Evolutionary conservation across 495 filamentous ascomycete species (phyloP).

Genomic region (Durotheca rogersii): DNA sequence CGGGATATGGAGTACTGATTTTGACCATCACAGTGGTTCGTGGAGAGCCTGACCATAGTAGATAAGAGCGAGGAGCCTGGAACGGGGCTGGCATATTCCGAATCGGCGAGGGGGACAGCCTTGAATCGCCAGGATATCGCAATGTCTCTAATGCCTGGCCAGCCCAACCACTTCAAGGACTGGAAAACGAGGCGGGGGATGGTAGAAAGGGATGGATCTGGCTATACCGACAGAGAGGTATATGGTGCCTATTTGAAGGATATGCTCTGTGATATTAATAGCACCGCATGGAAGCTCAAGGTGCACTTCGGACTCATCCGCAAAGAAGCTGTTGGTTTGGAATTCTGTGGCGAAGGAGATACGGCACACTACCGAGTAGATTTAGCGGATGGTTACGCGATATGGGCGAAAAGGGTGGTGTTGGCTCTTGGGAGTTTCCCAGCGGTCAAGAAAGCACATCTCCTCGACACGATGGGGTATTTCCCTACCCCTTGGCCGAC

Average conservation of each 20-base stretch:
- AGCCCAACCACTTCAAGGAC: background rate
- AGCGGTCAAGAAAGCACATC: background rate
- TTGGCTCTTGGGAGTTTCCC: conserved; percentile 4
- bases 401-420: conserved; percentile 6
- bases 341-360: background rate
- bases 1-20: too few relatives aligned
- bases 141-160: conserved; percentile 1
- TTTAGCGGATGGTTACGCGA: background rate
- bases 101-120: background rate
- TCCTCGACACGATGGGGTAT: background rate
- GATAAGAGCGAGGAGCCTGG: conserved; percentile 2
- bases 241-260: conserved; percentile 2
- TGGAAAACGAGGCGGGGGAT: background rate
- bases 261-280: background rate
- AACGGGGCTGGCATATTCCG: background rate
- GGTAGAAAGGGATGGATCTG: background rate
- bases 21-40: too few relatives aligned
- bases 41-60: conserved; percentile 1
- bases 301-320: conserved; percentile 6
- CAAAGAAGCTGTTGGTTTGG: background rate
- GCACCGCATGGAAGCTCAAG: background rate
- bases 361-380: background rate
- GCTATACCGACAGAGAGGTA: conserved; percentile 2
- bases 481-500: conserved; percentile 4
- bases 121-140: background rate